These are phyloP conservation scores for Pinus taeda DNA, from an alignment of 75 land plant species.

Conservation along the genomic window DNA sequence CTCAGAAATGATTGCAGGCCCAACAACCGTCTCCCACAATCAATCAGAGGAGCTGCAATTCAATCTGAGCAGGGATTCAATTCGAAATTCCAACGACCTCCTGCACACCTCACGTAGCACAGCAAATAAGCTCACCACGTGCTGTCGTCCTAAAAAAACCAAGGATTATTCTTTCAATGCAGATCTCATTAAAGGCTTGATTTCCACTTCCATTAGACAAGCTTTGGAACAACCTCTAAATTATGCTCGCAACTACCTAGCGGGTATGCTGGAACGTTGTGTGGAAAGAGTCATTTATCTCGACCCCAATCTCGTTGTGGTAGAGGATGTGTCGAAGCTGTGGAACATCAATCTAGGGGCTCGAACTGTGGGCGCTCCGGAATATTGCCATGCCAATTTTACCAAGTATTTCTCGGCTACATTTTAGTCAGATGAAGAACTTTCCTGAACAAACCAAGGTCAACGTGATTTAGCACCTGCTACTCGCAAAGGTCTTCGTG, in stretches of 20 bases:
- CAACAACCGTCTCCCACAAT: no score
- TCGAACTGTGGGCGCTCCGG: conserved; percentile 59
- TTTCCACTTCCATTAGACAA: conserved; percentile 35
- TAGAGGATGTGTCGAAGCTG: conserved; percentile 53
- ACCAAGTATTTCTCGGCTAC: conserved; percentile 40
- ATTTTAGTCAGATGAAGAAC: conserved; percentile 36
- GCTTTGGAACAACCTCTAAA: conserved; percentile 55
- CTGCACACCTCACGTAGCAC: no score
- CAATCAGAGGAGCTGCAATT: no score
- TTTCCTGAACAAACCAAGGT: conserved; percentile 25
- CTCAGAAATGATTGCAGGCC: no score
- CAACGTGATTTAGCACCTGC: not conserved
- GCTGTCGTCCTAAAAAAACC: not conserved
- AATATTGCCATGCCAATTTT: conserved; percentile 73
- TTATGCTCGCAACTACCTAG: conserved; percentile 47
- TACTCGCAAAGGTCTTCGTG: no score
- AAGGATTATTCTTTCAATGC: conserved; percentile 43
- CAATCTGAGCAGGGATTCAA: no score
- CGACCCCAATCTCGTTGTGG: conserved; percentile 59
- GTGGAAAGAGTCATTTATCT: conserved; percentile 53
- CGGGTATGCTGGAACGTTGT: conserved; percentile 37
- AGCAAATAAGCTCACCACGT: no score
- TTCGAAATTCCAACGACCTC: no score
- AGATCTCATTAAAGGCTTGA: conserved; percentile 24
- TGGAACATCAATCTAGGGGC: conserved; percentile 48